phyloP scores from a whole-genome alignment of 768 basidiomycete species.

The Vararia minispora region DNA sequence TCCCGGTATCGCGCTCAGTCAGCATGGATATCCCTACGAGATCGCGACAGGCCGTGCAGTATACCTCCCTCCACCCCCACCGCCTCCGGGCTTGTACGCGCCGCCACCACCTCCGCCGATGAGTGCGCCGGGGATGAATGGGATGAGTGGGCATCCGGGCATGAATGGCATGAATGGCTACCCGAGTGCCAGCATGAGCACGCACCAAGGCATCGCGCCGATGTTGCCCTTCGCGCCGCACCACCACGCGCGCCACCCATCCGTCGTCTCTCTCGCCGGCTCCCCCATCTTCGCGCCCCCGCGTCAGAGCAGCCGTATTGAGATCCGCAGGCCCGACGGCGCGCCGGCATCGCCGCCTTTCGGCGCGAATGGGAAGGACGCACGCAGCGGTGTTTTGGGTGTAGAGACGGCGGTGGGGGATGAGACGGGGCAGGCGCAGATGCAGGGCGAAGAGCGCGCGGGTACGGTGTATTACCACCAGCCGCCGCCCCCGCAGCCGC shows the following conservation, averaged over 20 bases:
- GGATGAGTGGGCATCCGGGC: too few species aligned
- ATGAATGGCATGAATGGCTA: conserved; percentile 39
- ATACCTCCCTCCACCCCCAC: conserved; percentile 38
- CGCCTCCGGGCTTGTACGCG: conserved; percentile 4
- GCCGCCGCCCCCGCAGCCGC: too few species aligned
- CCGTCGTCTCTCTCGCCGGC: conserved; percentile 53
- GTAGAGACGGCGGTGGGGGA: too few species aligned
- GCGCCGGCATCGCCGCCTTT: too few species aligned
- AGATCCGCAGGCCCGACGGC: conserved; percentile 59
- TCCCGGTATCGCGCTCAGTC: conserved; percentile 62
- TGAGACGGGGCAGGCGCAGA: too few species aligned
- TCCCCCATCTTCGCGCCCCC: conserved; percentile 65
- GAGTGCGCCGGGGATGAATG: too few species aligned
- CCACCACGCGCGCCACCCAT: conserved; percentile 32
- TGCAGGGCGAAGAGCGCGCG: too few species aligned
- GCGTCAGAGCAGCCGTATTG: conserved; percentile 57
- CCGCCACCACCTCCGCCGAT: conserved; percentile 39
- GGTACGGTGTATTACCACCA: too few species aligned
- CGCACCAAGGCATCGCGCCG: too few species aligned
- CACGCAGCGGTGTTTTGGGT: too few species aligned
- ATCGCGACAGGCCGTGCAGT: conserved; percentile 74
- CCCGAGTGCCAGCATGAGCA: conserved; percentile 27
- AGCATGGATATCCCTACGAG: conserved; percentile 75
- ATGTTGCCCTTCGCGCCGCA: conserved; percentile 56
- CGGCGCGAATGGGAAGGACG: too few species aligned